Conservation (phyloP, 2,329 filamentous ascomycete species). For the Penicillium expansum region DNA sequence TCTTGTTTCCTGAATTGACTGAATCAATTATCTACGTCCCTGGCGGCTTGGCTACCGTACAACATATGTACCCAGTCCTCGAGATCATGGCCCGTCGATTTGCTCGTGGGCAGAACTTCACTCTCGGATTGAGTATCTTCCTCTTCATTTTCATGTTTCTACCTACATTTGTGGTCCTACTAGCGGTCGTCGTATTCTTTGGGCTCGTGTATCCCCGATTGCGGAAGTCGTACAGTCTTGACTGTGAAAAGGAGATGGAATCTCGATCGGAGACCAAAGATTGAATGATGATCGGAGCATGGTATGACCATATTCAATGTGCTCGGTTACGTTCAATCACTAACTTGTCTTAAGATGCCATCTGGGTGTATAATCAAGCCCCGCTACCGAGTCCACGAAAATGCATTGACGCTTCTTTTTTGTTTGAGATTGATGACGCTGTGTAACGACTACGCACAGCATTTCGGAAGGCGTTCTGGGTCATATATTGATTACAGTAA, state of each 20-base stretch:
- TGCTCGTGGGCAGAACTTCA: constrained; percentile 26
- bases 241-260: constrained; percentile 6
- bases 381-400: not conserved
- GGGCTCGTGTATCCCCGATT: constrained; percentile 30
- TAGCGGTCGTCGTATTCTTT: constrained; percentile 34
- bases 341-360: not conserved
- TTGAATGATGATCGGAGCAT: not conserved
- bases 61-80: constrained; percentile 16
- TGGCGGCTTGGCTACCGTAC: constrained; percentile 1
- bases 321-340: not conserved
- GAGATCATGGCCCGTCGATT: constrained; percentile 32
- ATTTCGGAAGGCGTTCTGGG: not conserved
- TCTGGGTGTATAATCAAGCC: not conserved
- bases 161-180: constrained; percentile 32
- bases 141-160: constrained; percentile 38
- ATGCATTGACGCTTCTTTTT: not conserved
- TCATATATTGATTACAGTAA: not conserved
- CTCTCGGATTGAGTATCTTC: constrained; percentile 32
- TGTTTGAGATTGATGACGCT: not conserved
- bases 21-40: not conserved
- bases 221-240: constrained; percentile 16
- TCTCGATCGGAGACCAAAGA: not conserved
- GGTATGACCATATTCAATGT: not conserved
- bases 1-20: not conserved
- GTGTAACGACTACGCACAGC: not conserved